phyloP scores from a whole-genome alignment of 2,329 filamentous ascomycete genomes.

The Claviceps capensis region DNA sequence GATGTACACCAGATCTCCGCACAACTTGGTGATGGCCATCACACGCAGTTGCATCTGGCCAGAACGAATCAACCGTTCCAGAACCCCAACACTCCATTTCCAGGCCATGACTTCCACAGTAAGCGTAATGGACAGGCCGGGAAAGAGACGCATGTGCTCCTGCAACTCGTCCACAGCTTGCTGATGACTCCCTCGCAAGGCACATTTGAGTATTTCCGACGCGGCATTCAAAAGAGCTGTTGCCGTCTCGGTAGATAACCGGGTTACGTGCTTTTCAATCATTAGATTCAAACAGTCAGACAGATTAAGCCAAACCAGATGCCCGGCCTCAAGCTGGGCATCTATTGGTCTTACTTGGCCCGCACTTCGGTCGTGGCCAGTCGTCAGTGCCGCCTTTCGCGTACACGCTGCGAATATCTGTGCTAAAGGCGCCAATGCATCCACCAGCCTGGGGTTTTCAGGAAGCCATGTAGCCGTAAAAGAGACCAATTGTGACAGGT shows the following conservation, averaged over 20 bases:
- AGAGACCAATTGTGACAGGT: slow-evolving; percentile 29
- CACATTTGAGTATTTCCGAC: slow-evolving; percentile 28
- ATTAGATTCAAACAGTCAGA: slow-evolving; percentile 29
- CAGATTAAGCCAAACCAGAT: slow-evolving; percentile 29
- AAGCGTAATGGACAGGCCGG: slow-evolving; percentile 23
- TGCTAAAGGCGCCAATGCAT: slow-evolving; percentile 26
- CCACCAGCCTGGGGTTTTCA: slow-evolving; percentile 32
- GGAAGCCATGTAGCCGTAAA: slow-evolving; percentile 28
- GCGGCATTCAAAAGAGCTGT: slow-evolving; percentile 25
- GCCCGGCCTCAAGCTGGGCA: slow-evolving; percentile 24
- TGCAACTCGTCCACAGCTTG: slow-evolving; percentile 19
- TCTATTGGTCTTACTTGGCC: slow-evolving; percentile 13
- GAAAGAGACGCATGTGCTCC: slow-evolving; percentile 15
- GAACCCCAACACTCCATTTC: slow-evolving; percentile 56
- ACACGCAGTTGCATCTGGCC: slow-evolving; percentile 86
- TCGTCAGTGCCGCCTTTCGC: slow-evolving; percentile 15
- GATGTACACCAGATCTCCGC: slow-evolving; percentile 50
- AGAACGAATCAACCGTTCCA: slow-evolving; percentile 62
- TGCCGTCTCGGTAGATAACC: slow-evolving; percentile 32
- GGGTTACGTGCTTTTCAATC: slow-evolving; percentile 43
- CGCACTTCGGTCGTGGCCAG: slow-evolving; percentile 6
- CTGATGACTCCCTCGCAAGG: slow-evolving; percentile 23
- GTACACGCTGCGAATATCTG: slow-evolving; percentile 21
- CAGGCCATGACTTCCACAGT: slow-evolving; percentile 38
- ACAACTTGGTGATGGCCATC: slow-evolving; percentile 62